These are phyloP conservation scores for Penicillium atrosanguineum DNA, from an alignment of 495 filamentous ascomycete species.

Conservation along the genomic window DNA sequence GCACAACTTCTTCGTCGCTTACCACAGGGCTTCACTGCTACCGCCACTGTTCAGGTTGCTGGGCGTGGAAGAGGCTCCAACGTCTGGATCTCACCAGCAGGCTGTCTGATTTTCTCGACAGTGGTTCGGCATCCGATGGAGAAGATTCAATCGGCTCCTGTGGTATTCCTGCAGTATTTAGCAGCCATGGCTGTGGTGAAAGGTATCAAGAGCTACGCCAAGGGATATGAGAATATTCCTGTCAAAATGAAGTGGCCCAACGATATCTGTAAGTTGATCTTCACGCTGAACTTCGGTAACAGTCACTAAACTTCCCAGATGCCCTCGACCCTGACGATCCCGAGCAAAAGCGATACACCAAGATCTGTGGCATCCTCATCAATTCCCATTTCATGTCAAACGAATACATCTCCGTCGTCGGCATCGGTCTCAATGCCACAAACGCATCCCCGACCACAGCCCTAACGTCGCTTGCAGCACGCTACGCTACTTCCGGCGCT, in stretches of 20 bases:
- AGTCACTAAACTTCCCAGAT: constrained; percentile 39
- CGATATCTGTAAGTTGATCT: constrained; percentile 64
- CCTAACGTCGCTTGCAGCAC: constrained; percentile 64
- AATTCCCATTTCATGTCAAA: constrained; percentile 78
- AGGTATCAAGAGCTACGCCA: constrained; percentile 77
- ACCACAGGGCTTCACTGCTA: constrained; percentile 80
- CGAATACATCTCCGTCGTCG: constrained; percentile 83
- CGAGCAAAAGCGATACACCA: constrained; percentile 65
- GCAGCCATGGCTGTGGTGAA: constrained; percentile 86
- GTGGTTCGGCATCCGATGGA: constrained; percentile 77
- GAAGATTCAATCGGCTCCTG: constrained; percentile 69
- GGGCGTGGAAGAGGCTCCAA: constrained; percentile 91
- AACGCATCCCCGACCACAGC: constrained; percentile 87
- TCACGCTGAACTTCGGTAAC: not conserved
- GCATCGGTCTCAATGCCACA: constrained; percentile 84
- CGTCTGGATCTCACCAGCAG: constrained; percentile 91
- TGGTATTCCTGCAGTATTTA: constrained; percentile 93
- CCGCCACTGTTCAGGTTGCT: constrained; percentile 86
- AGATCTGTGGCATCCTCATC: constrained; percentile 91
- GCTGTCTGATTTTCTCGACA: constrained; percentile 81
- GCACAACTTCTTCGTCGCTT: constrained; percentile 69
- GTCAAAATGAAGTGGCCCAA: constrained; percentile 98
- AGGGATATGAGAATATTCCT: constrained; percentile 68
- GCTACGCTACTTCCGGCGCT: constrained; percentile 25
- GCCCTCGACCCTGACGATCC: constrained; percentile 68